Evolutionary conservation across 2,329 filamentous ascomycete species (phyloP), one percentile per base, ranked within the genome.

Genomic region (Tolypocladium inflatum): DNA sequence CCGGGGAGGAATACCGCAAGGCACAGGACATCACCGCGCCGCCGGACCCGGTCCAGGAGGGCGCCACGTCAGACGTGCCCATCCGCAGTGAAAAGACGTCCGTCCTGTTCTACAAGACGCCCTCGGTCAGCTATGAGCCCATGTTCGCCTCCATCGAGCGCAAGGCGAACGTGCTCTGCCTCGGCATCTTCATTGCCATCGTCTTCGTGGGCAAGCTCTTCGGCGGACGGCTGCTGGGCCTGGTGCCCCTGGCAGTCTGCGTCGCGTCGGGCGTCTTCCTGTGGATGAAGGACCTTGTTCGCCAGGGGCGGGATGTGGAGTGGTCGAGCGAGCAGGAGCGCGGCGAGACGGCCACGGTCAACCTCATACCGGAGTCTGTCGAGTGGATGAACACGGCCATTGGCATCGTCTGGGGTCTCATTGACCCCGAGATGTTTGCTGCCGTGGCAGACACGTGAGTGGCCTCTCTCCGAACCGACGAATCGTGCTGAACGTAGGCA

Each of bases 81-180:
- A 96, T 97, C 59, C 89, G 92, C 68, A 93, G 92, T 66, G 93
- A 97, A 70, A 97, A 94, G 80, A 97, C 94, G 4, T 97, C 96
- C 62, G 87, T 97, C 21, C 81, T 97, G 37, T 97, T 97, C 73
- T 93, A 97, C 72, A 93, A 94, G 19, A 97, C 93, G 0, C 93
- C 93, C 0, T 89, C 88, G 0, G 83, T 96, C 63, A 91, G 87
- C 75, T 96, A 91, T 68, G 90, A 96, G 71, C 91, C 92, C 5
- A 96, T 91, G 82, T 97, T 89, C 70, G 82, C 79, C 23, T 73
- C 83, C 15, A 73, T 97, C 59, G 91, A 97, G 73, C 83, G 84
- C 63, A 83, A 87, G 11, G 89, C 88, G n/a, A 85, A 83, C 52
- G 76, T 84, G 0, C 74, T 97, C 5, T 89, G 88, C 63, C 75